Evolutionary conservation across 1,284 basidiomycete species (phyloP).

Genomic region (Coniferiporia sulphurascens): DNA sequence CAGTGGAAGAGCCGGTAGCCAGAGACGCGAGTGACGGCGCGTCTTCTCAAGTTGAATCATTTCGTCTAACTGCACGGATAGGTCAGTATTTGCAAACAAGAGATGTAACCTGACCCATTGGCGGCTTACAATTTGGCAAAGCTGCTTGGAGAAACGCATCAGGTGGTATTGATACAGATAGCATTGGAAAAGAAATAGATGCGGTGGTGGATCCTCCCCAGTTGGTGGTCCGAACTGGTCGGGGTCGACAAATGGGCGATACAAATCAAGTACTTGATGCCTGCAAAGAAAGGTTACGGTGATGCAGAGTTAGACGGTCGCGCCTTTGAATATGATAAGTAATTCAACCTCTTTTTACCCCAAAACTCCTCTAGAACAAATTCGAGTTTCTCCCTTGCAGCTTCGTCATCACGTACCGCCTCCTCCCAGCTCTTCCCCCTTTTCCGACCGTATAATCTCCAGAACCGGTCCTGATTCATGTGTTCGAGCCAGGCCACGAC

Average conservation of each 20-base stretch:
- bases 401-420: conserved; percentile 35
- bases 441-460: conserved; percentile 32
- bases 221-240: conserved; percentile 29
- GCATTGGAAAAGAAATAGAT: conserved; percentile 63
- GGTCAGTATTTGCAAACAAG: neutral
- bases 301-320: neutral
- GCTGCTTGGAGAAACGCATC: conserved; percentile 45
- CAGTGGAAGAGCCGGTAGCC: conserved; percentile 57
- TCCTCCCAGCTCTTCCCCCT: conserved; percentile 32
- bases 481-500: conserved; percentile 49
- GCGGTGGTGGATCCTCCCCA: conserved; percentile 40
- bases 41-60: conserved; percentile 55
- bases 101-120: neutral
- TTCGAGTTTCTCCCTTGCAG: conserved; percentile 37
- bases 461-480: conserved; percentile 36
- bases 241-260: conserved; percentile 57
- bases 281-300: conserved; percentile 31
- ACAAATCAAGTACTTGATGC: conserved; percentile 65
- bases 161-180: conserved; percentile 75
- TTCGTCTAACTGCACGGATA: conserved; percentile 40
- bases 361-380: conserved; percentile 44
- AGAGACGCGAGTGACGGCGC: conserved; percentile 48
- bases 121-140: conserved; percentile 42
- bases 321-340: neutral
- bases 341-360: conserved; percentile 44